Evolutionary conservation across 352 stramenopile genomes (phyloP).

Genomic region (Thraustotheca clavata): DNA sequence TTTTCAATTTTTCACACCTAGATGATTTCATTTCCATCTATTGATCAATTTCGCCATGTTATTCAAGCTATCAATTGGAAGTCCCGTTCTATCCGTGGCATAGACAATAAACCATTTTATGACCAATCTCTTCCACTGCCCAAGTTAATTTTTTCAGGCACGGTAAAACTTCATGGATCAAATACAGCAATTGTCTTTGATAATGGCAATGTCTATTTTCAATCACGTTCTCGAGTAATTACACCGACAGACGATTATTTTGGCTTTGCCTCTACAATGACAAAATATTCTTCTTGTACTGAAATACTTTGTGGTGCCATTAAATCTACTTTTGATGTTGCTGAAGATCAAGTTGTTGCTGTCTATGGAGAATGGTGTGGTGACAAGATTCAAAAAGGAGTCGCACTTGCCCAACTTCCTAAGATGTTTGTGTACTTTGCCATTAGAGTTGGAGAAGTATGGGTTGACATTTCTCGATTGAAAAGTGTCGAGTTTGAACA

Average conservation of each 20-base stretch:
- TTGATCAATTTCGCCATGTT: constrained; percentile 6
- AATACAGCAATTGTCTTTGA: constrained; percentile 10
- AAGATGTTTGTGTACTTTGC: constrained; percentile 21
- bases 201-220: not conserved
- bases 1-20: not conserved
- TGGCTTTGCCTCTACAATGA: constrained; percentile 2
- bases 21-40: constrained; percentile 16
- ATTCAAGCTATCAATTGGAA: not conserved
- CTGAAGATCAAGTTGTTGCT: not conserved
- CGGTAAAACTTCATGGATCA: constrained; percentile 11
- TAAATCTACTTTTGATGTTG: not conserved
- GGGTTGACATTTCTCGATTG: not conserved
- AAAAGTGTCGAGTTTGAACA: not conserved
- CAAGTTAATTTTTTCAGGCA: not conserved
- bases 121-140: not conserved
- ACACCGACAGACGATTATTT: not conserved
- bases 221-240: not conserved
- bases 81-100: not conserved
- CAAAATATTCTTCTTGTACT: not conserved
- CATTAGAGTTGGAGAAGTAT: not conserved
- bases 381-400: constrained; percentile 4
- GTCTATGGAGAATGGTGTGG: constrained; percentile 16
- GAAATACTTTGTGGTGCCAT: not conserved
- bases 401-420: constrained; percentile 2
- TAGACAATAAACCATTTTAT: not conserved